These are phyloP conservation scores for Trypanosomatidae sp. DNA, from an alignment of 208 protist genomes.

Conservation along the genomic window DNA sequence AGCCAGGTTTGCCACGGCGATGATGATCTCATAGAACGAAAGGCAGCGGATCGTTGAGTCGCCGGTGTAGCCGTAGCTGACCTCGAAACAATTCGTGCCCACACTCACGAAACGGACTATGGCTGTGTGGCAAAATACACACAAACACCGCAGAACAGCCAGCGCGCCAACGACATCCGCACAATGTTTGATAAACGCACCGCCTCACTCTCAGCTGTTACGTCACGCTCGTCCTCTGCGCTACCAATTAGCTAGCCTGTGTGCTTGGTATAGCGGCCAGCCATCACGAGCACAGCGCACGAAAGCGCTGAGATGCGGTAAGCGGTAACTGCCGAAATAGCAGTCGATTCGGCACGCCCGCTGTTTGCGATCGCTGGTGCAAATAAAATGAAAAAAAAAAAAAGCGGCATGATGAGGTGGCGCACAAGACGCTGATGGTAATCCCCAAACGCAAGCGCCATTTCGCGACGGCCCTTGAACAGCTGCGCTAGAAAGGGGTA, in stretches of 20 bases:
- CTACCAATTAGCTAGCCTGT: conserved; percentile 51
- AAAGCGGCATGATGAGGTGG: conserved; percentile 93
- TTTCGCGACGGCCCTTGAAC: conserved; percentile 78
- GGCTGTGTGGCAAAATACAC: conserved; percentile 80
- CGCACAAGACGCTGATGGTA: conserved; percentile 88
- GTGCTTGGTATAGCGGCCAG: conserved; percentile 73
- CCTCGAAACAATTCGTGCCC: conserved; percentile 81
- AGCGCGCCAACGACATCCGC: conserved; percentile 68
- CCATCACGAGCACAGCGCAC: conserved; percentile 54
- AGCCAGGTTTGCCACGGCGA: conserved; percentile 69
- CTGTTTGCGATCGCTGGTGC: conserved; percentile 73
- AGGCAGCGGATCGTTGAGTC: conserved; percentile 64
- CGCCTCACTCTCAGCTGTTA: conserved; percentile 14
- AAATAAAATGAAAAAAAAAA: conserved; percentile 32
- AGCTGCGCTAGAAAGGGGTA: conserved; percentile 92
- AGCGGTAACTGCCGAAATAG: conserved; percentile 51
- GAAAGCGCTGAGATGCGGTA: conserved; percentile 70
- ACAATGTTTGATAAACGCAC: conserved; percentile 38
- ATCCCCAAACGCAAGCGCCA: conserved; percentile 93
- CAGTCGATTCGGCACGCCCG: conserved; percentile 56
- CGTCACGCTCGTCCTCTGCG: conserved; percentile 36
- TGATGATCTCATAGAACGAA: conserved; percentile 87
- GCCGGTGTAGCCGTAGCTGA: conserved; percentile 77
- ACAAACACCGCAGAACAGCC: conserved; percentile 81
- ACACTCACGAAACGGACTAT: conserved; percentile 90